A percentile compares a stretch with the other conserved stretches of the same genome.
Evolutionary conservation across 805 yeast genomes (phyloP).

Genomic region (Hanseniaspora nectarophila): DNA sequence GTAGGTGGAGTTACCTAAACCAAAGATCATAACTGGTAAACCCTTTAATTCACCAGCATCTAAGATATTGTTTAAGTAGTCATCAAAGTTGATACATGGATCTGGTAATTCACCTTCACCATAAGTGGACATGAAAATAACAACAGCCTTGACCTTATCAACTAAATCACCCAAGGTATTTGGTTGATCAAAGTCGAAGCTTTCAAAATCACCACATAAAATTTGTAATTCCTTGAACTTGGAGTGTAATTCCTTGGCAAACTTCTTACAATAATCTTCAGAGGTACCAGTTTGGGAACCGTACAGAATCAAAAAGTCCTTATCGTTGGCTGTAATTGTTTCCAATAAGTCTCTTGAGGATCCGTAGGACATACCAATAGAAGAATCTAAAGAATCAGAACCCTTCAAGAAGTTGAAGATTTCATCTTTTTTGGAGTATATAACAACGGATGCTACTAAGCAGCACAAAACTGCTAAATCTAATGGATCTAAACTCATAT

Average conservation of each 20-base stretch:
- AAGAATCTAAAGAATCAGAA: constrained; percentile 30
- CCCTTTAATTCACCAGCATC: constrained; percentile 43
- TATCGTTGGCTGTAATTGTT: constrained; percentile 47
- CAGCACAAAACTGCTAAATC: constrained; percentile 60
- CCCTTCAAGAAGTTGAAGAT: constrained; percentile 28
- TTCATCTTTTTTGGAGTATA: constrained; percentile 55
- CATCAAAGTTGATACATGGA: constrained; percentile 71
- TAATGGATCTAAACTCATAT: constrained; percentile 48
- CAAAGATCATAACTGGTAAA: constrained; percentile 65
- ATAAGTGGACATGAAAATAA: constrained; percentile 80
- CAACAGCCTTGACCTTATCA: constrained; percentile 40
- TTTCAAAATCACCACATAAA: constrained; percentile 79
- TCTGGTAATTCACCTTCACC: constrained; percentile 99
- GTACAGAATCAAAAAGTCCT: constrained; percentile 67
- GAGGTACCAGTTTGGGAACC: constrained; percentile 99
- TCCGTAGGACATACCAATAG: constrained; percentile 29
- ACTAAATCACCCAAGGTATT: constrained; percentile 35
- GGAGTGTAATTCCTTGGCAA: constrained; percentile 76
- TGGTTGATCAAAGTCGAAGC: constrained; percentile 71
- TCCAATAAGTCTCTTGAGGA: constrained; percentile 47
- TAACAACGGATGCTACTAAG: constrained; percentile 50
- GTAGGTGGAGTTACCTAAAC: constrained; percentile 89
- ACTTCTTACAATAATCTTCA: constrained; percentile 86
- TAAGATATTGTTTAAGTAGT: constrained; percentile 44
- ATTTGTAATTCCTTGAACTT: constrained; percentile 62